phyloP scores from a whole-genome alignment of 2,329 filamentous ascomycete species.

The Microcyclosporella mali region DNA sequence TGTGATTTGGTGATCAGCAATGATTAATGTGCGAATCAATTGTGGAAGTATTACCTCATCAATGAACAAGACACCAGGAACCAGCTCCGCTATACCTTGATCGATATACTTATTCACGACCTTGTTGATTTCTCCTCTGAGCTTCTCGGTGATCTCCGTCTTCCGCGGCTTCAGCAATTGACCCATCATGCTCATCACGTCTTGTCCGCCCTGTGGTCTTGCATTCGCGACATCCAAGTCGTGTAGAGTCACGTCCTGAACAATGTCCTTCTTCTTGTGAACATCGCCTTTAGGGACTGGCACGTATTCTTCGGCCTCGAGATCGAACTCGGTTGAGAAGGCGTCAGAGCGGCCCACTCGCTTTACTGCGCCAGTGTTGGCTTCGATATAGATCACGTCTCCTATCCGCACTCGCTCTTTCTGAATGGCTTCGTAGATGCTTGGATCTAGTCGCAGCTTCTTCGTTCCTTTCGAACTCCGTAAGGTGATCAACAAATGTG shows the following conservation, averaged over 20 bases:
- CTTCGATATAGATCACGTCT: constrained; percentile 98
- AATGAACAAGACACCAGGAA: constrained; percentile 97
- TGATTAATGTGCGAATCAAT: not conserved
- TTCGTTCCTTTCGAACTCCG: constrained; percentile 96
- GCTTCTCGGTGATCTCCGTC: constrained; percentile 98
- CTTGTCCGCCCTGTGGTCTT: constrained; percentile 90
- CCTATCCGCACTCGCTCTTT: constrained; percentile 95
- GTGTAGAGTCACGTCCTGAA: constrained; percentile 95
- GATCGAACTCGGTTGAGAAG: constrained; percentile 95
- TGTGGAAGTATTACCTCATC: constrained; percentile 66
- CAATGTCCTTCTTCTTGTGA: constrained; percentile 99
- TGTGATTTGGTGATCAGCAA: constrained; percentile 34
- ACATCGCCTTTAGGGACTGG: constrained; percentile 98
- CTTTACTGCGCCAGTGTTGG: constrained; percentile 97
- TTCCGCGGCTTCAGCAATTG: constrained; percentile 99
- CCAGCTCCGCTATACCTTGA: constrained; percentile 92
- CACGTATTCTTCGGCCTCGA: constrained; percentile 98
- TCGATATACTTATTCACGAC: constrained; percentile 99
- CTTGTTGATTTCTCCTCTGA: constrained; percentile 95
- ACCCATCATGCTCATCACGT: constrained; percentile 99
- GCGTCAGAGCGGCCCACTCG: constrained; percentile 92
- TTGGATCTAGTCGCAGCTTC: constrained; percentile 92
- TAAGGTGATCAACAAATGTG: constrained; percentile 85
- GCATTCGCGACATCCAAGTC: constrained; percentile 95
- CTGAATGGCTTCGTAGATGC: constrained; percentile 98